phyloP scores from a whole-genome alignment of 2,329 filamentous ascomycete genomes.

The Penicillium brasilianum region DNA sequence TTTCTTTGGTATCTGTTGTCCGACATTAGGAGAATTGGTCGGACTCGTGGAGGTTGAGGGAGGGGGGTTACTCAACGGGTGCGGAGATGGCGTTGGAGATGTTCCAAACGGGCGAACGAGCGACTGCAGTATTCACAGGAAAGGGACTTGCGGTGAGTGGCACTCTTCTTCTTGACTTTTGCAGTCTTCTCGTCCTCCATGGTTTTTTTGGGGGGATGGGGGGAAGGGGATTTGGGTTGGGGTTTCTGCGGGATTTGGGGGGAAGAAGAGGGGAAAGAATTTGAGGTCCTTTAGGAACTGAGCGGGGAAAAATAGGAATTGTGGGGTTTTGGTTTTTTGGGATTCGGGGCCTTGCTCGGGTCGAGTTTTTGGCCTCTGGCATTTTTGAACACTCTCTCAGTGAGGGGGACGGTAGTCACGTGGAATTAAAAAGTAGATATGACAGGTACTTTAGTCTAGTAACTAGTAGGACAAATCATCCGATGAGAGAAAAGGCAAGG shows the following conservation, averaged over 20 bases:
- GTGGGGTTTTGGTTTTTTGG: conserved; percentile 35
- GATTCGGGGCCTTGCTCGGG: not conserved
- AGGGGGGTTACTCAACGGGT: conserved; percentile 52
- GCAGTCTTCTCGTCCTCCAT: conserved; percentile 49
- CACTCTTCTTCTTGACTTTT: conserved; percentile 49
- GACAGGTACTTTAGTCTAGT: not conserved
- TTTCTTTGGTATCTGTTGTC: conserved; percentile 54
- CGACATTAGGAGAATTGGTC: conserved; percentile 30
- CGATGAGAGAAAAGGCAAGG: not conserved
- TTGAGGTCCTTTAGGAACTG: conserved; percentile 28
- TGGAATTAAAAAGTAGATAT: conserved; percentile 9
- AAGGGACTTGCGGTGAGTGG: conserved; percentile 52
- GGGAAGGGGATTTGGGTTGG: conserved; percentile 17
- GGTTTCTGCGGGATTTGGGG: conserved; percentile 24
- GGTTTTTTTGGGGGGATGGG: conserved; percentile 9
- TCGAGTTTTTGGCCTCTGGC: conserved; percentile 1
- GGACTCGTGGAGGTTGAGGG: conserved; percentile 9
- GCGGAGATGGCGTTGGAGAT: conserved; percentile 58
- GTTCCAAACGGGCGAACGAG: conserved; percentile 55
- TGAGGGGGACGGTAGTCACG: conserved; percentile 32
- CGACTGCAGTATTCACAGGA: conserved; percentile 56
- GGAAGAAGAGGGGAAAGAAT: conserved; percentile 36
- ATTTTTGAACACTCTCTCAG: not conserved
- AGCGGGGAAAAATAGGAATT: conserved; percentile 46
- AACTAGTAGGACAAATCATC: not conserved